phyloP scores from a whole-genome alignment of 371 early-diverging fungal genomes.

The Coemansia sp. region DNA sequence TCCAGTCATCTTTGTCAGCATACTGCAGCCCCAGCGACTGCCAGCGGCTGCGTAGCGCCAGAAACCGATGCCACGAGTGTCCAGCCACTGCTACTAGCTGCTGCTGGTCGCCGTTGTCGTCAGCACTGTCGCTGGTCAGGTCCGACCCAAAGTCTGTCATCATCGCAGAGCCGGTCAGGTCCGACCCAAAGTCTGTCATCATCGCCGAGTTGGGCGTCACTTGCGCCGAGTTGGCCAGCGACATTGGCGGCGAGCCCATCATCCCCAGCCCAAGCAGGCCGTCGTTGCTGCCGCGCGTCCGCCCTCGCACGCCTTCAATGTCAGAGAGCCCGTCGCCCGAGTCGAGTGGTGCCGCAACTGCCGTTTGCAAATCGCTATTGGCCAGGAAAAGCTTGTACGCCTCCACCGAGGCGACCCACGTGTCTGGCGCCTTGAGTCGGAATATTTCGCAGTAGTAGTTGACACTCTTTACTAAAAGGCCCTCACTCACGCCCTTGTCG shows the following conservation, averaged over 20 bases:
- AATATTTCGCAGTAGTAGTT: constrained; percentile 48
- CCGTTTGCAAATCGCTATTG: constrained; percentile 21
- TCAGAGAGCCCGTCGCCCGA: constrained; percentile 1
- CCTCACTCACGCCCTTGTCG: not conserved
- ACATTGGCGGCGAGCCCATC: constrained; percentile 15
- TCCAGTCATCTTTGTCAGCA: constrained; percentile 37
- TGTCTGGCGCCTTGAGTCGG: constrained; percentile 24
- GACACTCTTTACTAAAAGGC: constrained; percentile 35
- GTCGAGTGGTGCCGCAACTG: not conserved
- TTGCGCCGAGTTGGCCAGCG: constrained; percentile 16
- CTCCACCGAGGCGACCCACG: constrained; percentile 32
- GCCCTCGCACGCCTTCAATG: not conserved
- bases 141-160: constrained; percentile 32
- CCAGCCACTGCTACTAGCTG: constrained; percentile 31
- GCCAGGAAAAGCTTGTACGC: constrained; percentile 36
- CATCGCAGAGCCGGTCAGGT: constrained; percentile 1
- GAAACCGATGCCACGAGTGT: constrained; percentile 48
- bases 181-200: constrained; percentile 27
- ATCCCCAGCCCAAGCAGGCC: not conserved
- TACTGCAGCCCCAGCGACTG: constrained; percentile 36
- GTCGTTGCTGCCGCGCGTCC: not conserved
- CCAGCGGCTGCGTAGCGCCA: constrained; percentile 37
- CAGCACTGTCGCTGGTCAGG: constrained; percentile 11
- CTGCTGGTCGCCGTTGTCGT: constrained; percentile 9
- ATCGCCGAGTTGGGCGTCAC: constrained; percentile 20